phyloP scores from a whole-genome alignment of 2,329 filamentous ascomycete species.

The Dothideomycetidae sp. region DNA sequence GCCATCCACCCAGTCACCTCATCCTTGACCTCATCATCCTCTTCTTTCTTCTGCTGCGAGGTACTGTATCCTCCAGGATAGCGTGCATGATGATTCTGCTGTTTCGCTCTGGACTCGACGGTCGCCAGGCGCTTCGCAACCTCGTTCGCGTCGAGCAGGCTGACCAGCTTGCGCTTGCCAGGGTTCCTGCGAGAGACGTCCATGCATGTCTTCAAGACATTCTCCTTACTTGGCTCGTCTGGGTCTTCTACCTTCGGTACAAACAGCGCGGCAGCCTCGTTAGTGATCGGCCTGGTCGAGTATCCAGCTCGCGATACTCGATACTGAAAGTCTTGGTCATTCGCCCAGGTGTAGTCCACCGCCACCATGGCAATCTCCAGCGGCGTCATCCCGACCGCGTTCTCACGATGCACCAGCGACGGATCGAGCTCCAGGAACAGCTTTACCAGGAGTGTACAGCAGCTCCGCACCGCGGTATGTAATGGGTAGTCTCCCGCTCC shows the following conservation, averaged over 20 bases:
- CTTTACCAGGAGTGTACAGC: constrained; percentile 34
- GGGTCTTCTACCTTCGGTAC: constrained; percentile 1
- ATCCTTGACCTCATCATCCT: background rate
- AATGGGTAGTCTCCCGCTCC: constrained; percentile 51
- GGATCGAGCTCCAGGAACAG: constrained; percentile 43
- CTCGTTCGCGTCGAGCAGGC: constrained; percentile 46
- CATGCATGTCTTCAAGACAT: background rate
- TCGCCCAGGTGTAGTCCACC: constrained; percentile 26
- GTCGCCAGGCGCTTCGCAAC: constrained; percentile 30
- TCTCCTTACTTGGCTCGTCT: background rate
- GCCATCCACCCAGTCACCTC: background rate
- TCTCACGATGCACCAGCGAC: constrained; percentile 53
- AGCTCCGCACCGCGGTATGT: constrained; percentile 39
- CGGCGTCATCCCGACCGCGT: constrained; percentile 61
- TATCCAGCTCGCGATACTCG: background rate
- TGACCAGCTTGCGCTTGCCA: constrained; percentile 40
- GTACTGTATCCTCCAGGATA: too few relatives aligned
- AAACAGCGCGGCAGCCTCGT: background rate
- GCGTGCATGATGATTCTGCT: too few relatives aligned
- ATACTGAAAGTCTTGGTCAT: constrained; percentile 16
- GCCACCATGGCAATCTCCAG: constrained; percentile 50
- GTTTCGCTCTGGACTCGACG: background rate
- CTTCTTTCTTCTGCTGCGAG: background rate
- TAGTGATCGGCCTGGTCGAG: background rate
- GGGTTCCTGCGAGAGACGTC: constrained; percentile 6